A percentile compares a stretch with the other conserved stretches of the same genome.
phyloP scores from a whole-genome alignment of 768 basidiomycete genomes.

The Tylopilus rubrobrunneus region DNA sequence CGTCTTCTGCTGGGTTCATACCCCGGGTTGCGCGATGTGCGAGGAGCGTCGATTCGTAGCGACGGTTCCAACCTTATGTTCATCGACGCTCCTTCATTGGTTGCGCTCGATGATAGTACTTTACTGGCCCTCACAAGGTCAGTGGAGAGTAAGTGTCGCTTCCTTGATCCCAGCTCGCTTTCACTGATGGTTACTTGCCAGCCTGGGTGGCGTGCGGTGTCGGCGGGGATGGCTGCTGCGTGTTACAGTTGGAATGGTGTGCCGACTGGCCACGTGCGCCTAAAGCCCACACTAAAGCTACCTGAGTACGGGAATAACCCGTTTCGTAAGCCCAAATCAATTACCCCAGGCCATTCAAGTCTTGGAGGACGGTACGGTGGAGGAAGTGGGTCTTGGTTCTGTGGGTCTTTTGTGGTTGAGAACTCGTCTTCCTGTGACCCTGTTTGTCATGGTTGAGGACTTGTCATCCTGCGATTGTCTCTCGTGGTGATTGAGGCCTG shows the following conservation, averaged over 20 bases:
- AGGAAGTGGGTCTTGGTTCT: neutral
- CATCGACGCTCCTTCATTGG: slow-evolving; percentile 11
- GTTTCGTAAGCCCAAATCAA: slow-evolving; percentile 31
- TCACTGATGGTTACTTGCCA: neutral
- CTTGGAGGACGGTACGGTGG: slow-evolving; percentile 20
- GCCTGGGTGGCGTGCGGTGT: slow-evolving; percentile 12
- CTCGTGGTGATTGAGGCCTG: neutral
- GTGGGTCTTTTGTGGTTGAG: neutral
- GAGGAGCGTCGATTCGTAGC: slow-evolving; percentile 9
- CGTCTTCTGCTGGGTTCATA: neutral
- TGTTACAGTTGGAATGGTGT: neutral
- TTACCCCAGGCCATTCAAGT: slow-evolving; percentile 35
- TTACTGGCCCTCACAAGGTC: slow-evolving; percentile 21
- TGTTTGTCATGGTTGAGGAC: neutral
- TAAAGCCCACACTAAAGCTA: slow-evolving; percentile 8
- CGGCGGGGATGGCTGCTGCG: neutral
- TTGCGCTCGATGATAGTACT: slow-evolving; percentile 16
- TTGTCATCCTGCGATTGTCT: neutral
- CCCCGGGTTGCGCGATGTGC: neutral
- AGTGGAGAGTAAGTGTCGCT: slow-evolving; percentile 14
- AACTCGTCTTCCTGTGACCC: too few relatives aligned
- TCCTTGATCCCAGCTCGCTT: neutral
- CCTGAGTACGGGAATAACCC: slow-evolving; percentile 25
- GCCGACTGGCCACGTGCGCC: slow-evolving; percentile 4
- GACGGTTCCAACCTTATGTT: slow-evolving; percentile 2